Percentiles rank a stretch among this genome's conserved stretches.
Evolutionary conservation across 2,329 filamentous ascomycete species (phyloP).

Genomic region (Monosporascus sp.): DNA sequence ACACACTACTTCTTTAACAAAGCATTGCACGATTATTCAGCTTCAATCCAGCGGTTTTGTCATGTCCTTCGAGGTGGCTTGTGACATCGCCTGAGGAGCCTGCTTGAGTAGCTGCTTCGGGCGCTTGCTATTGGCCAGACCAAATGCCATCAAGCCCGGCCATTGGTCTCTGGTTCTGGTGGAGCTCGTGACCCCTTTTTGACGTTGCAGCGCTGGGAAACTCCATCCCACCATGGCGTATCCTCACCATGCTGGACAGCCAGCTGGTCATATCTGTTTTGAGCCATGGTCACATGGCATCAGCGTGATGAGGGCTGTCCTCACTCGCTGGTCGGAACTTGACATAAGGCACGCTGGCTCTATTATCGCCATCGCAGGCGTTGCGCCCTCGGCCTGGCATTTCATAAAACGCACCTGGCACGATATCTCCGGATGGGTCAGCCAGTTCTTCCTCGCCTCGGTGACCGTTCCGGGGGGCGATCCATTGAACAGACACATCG

Average conservation of each 20-base stretch:
- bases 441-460: conserved; percentile 38
- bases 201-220: neutral
- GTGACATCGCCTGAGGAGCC: neutral
- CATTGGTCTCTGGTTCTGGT: neutral
- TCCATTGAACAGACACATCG: conserved; percentile 39
- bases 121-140: neutral
- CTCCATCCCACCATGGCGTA: conserved; percentile 3
- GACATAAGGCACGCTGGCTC: conserved; percentile 42
- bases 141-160: neutral
- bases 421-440: conserved; percentile 35
- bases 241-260: conserved; percentile 8
- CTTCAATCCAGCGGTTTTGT: neutral
- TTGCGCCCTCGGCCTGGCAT: conserved; percentile 34
- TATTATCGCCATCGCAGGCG: conserved; percentile 38
- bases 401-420: conserved; percentile 31
- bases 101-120: neutral
- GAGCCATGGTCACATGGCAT: conserved; percentile 29
- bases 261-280: conserved; percentile 11
- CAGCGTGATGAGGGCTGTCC: conserved; percentile 31
- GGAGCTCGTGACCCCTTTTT: neutral
- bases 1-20: no score
- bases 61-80: neutral
- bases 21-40: no score
- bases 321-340: conserved; percentile 37
- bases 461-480: conserved; percentile 39